phyloP scores from a whole-genome alignment of 331 rosid species.

The Dryas integrifolia region DNA sequence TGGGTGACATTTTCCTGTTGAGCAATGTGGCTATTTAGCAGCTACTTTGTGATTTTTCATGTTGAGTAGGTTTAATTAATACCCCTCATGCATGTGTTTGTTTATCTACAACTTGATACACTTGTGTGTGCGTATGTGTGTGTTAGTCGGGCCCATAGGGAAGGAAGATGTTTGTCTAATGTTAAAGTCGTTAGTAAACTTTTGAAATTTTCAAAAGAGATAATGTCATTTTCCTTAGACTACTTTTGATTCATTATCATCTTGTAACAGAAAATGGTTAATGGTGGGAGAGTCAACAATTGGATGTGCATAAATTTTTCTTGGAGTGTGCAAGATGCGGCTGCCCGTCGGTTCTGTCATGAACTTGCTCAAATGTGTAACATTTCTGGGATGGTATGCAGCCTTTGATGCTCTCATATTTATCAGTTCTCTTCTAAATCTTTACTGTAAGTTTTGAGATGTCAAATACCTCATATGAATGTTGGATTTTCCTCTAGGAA shows the following conservation, averaged over 20 bases:
- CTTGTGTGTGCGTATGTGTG: background rate
- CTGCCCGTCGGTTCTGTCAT: constrained; percentile 65
- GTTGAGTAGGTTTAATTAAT: background rate
- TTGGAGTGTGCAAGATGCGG: constrained; percentile 68
- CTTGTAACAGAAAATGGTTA: constrained; percentile 86
- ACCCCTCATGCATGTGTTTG: background rate
- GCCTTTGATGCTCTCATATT: constrained; percentile 3
- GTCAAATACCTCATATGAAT: background rate
- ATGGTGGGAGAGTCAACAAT: constrained; percentile 79
- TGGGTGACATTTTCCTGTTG: background rate
- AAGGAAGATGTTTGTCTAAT: background rate
- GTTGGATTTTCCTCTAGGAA: constrained; percentile 35
- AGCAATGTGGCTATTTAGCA: background rate
- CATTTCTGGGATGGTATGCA: constrained; percentile 89
- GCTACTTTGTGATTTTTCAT: background rate
- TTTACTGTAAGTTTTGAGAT: background rate
- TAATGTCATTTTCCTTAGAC: background rate
- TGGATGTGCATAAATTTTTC: constrained; percentile 96
- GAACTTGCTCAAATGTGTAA: constrained; percentile 92
- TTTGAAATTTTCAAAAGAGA: background rate
- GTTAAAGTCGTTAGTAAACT: background rate
- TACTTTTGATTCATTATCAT: background rate
- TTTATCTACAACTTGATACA: background rate
- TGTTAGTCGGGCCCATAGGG: background rate
- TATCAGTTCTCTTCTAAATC: background rate